Evolutionary conservation across 768 basidiomycete species (phyloP).

Genomic region (Mrakia hoshinonis): DNA sequence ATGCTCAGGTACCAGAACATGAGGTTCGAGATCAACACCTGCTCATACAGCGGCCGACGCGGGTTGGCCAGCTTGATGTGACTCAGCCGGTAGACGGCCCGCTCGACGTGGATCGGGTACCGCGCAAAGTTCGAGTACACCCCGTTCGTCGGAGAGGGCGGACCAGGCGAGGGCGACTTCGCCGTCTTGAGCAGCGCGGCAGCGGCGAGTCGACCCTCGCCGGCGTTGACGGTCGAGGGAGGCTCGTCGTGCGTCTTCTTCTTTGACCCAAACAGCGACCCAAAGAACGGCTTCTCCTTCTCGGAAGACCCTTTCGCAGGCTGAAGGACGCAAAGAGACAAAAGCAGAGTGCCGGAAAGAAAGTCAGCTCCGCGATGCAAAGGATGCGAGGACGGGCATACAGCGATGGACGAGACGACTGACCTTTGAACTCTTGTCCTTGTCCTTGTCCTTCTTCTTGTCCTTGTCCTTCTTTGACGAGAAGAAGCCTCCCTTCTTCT

Average conservation of each 20-base stretch:
- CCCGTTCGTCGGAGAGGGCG: slow-evolving; percentile 38
- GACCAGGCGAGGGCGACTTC: slow-evolving; percentile 50
- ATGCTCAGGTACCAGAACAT: slow-evolving; percentile 99
- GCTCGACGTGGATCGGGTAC: slow-evolving; percentile 96
- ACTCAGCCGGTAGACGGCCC: slow-evolving; percentile 91
- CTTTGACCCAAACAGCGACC: slow-evolving; percentile 75
- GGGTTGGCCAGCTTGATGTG: slow-evolving; percentile 99
- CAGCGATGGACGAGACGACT: neutral
- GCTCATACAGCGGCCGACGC: slow-evolving; percentile 89
- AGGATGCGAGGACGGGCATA: neutral
- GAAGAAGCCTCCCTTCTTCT: slow-evolving; percentile 37
- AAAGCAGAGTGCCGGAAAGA: neutral
- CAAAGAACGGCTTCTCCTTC: slow-evolving; percentile 73
- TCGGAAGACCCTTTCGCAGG: slow-evolving; percentile 38
- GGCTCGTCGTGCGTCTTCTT: slow-evolving; percentile 71
- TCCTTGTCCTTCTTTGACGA: slow-evolving; percentile 32
- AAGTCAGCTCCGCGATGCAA: neutral
- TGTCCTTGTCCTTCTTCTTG: slow-evolving; percentile 35
- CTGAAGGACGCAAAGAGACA: neutral
- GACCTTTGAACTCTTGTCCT: slow-evolving; percentile 41
- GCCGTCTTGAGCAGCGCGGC: slow-evolving; percentile 66
- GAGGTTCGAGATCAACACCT: slow-evolving; percentile 56
- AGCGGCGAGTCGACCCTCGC: slow-evolving; percentile 74
- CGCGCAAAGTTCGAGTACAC: slow-evolving; percentile 53
- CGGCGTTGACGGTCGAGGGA: slow-evolving; percentile 34